phyloP scores from a whole-genome alignment of 352 stramenopile genomes.

The Globisporangium abappressorium region DNA sequence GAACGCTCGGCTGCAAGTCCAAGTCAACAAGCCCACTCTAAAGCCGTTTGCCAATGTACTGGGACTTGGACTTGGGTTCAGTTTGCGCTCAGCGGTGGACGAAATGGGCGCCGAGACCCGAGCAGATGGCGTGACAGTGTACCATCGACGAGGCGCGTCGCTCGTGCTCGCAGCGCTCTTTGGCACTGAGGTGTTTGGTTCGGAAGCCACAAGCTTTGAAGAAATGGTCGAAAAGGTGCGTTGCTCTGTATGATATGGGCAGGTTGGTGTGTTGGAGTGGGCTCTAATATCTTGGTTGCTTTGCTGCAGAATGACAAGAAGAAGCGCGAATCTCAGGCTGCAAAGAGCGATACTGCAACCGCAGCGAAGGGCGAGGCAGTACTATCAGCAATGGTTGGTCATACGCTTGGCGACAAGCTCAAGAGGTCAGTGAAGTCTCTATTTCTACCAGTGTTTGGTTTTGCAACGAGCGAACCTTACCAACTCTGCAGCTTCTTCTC shows the following conservation, averaged over 20 bases:
- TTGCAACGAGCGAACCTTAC: neutral
- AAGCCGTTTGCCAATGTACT: constrained; percentile 33
- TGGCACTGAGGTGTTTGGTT: constrained; percentile 55
- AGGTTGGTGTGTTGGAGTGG: too few relatives aligned
- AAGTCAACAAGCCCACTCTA: neutral
- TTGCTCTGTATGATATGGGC: neutral
- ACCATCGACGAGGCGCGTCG: constrained; percentile 67
- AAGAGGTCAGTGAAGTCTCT: constrained; percentile 1
- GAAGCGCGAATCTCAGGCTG: constrained; percentile 25
- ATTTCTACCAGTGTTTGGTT: neutral
- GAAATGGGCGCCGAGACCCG: constrained; percentile 75
- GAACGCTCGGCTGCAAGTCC: constrained; percentile 31
- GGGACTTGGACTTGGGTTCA: constrained; percentile 78
- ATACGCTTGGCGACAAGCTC: constrained; percentile 6
- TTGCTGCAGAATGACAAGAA: constrained; percentile 37
- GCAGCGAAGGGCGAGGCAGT: too few relatives aligned
- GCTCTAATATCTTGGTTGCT: constrained; percentile 1
- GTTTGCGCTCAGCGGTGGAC: constrained; percentile 67
- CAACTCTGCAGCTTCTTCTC: constrained; percentile 1
- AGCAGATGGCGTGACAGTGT: constrained; percentile 85
- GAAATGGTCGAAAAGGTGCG: constrained; percentile 81
- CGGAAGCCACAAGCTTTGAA: constrained; percentile 55
- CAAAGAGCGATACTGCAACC: constrained; percentile 22
- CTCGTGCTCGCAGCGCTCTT: constrained; percentile 76
- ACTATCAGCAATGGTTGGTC: constrained; percentile 7